Percentiles rank a stretch among this genome's conserved stretches.
Evolutionary conservation across 1,139 yeast genomes (phyloP).

Genomic region (Magnusiomyces tetraspermus): DNA sequence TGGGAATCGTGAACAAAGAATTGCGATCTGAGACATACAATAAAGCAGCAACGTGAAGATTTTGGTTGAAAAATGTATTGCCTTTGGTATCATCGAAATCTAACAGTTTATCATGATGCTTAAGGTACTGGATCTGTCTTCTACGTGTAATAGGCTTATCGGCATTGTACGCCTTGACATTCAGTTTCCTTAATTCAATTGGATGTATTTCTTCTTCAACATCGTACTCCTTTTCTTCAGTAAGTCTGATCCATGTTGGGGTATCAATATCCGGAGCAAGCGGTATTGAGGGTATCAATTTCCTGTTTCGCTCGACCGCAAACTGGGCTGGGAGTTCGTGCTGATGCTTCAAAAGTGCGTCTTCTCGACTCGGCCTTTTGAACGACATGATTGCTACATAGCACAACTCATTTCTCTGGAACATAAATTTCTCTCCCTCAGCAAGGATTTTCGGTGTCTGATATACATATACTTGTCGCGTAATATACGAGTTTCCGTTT

Average conservation of each 20-base stretch:
- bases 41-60: constrained; percentile 21
- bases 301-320: constrained; percentile 13
- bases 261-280: constrained; percentile 28
- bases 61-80: no score
- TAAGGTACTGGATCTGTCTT: constrained; percentile 26
- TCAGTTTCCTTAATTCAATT: constrained; percentile 27
- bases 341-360: constrained; percentile 21
- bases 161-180: constrained; percentile 20
- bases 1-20: constrained; percentile 29
- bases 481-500: constrained; percentile 25
- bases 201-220: constrained; percentile 24
- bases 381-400: constrained; percentile 26
- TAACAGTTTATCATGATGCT: constrained; percentile 5
- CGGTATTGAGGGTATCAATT: constrained; percentile 18
- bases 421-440: background rate
- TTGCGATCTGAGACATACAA: constrained; percentile 30
- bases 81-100: background rate
- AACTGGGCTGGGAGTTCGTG: constrained; percentile 18
- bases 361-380: constrained; percentile 21
- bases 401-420: constrained; percentile 18
- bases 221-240: constrained; percentile 14
- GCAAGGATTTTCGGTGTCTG: constrained; percentile 20
- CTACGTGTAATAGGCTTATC: constrained; percentile 19
- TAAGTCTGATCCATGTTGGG: constrained; percentile 21
- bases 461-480: constrained; percentile 26